These are phyloP conservation scores for Linnemannia schmuckeri DNA, from an alignment of 192 early-diverging fungal genomes.

Conservation along the genomic window DNA sequence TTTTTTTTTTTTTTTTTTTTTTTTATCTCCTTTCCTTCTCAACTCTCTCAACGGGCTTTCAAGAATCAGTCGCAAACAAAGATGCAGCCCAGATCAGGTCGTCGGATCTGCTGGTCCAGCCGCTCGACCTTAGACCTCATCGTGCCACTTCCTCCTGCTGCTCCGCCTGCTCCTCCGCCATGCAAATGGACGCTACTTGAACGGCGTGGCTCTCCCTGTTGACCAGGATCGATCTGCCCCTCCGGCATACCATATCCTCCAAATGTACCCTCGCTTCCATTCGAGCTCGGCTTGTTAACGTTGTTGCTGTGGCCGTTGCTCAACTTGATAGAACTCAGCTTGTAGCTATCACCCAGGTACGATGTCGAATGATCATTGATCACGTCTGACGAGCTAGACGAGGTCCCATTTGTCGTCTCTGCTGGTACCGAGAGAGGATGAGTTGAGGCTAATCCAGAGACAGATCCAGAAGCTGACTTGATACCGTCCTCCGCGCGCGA, in stretches of 20 bases:
- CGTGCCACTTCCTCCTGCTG: conserved; percentile 3
- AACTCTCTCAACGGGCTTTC: neutral
- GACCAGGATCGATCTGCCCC: conserved; percentile 40
- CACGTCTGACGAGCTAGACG: neutral
- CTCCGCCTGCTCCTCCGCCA: neutral
- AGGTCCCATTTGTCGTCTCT: neutral
- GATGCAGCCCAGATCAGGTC: conserved; percentile 44
- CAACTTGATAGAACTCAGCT: neutral
- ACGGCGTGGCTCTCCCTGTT: conserved; percentile 21
- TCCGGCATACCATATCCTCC: conserved; percentile 39
- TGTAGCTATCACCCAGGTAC: neutral
- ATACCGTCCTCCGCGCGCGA: neutral
- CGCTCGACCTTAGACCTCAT: conserved; percentile 24
- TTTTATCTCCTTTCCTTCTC: neutral
- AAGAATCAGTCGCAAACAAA: conserved; percentile 33
- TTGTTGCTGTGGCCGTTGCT: neutral
- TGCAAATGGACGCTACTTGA: neutral
- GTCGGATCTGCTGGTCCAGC: conserved; percentile 45
- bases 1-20: neutral
- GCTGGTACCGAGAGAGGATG: neutral
- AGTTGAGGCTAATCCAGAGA: neutral
- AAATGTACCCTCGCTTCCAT: conserved; percentile 27
- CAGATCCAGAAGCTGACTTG: neutral
- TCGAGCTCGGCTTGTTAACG: conserved; percentile 17
- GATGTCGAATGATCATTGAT: neutral